A percentile compares a stretch with the other conserved stretches of the same genome.
These are phyloP conservation scores for Ophiostoma triangulosporum DNA, from an alignment of 2,329 filamentous ascomycete species.

Conservation along the genomic window DNA sequence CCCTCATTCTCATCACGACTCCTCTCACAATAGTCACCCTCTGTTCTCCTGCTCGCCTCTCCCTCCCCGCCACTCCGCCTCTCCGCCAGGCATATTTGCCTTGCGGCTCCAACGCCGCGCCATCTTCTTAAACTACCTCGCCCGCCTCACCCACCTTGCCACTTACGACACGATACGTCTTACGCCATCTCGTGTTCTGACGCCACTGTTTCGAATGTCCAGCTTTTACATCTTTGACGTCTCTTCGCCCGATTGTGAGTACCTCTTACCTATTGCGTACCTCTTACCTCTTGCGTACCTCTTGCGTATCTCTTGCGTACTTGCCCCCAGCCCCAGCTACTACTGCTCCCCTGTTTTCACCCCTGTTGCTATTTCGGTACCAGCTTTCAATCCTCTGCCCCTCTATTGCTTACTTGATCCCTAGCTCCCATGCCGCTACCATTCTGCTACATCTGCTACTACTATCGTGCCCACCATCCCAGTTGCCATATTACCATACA, in stretches of 20 bases:
- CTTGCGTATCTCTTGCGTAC: too few relatives aligned
- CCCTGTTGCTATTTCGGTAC: background rate
- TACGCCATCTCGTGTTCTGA: background rate
- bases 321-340: too few relatives aligned
- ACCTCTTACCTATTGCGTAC: background rate
- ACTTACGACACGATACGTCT: background rate
- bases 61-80: background rate
- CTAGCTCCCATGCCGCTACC: too few relatives aligned
- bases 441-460: constrained; percentile 5
- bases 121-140: background rate
- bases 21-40: background rate
- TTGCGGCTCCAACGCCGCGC: background rate
- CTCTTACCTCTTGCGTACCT: background rate
- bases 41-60: background rate
- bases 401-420: too few relatives aligned
- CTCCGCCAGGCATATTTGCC: background rate
- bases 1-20: background rate
- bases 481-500: background rate
- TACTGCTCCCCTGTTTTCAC: background rate
- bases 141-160: background rate
- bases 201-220: background rate
- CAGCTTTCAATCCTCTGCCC: too few relatives aligned
- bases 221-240: background rate
- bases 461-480: too few relatives aligned
- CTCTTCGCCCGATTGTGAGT: background rate